A percentile compares a stretch with the other conserved stretches of the same genome.
Conservation (phyloP, 495 filamentous ascomycete species). For the Lasiosphaeris hirsuta region DNA sequence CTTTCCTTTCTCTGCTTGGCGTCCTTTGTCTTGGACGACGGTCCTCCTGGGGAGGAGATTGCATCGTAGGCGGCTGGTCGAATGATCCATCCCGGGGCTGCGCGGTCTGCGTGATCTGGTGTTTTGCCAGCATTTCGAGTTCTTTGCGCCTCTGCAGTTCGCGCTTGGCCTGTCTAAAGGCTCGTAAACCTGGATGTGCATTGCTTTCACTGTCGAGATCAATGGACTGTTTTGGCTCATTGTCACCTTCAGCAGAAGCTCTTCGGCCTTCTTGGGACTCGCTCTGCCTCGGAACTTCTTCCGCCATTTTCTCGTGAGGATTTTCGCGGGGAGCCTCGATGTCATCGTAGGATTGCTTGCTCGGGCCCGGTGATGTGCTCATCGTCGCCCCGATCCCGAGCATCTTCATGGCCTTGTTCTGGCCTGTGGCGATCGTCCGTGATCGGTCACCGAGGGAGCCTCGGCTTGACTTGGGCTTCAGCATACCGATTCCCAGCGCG, state of each 20-base stretch:
- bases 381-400: conserved; percentile 59
- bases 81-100: conserved; percentile 17
- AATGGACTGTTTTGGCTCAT: conserved; percentile 11
- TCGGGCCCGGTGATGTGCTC: conserved; percentile 51
- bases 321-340: conserved; percentile 15
- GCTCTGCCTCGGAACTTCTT: conserved; percentile 44
- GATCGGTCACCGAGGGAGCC: conserved; percentile 53
- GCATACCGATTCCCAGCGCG: conserved; percentile 61
- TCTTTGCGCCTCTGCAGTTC: conserved; percentile 53
- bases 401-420: conserved; percentile 68
- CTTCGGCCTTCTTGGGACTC: conserved; percentile 37
- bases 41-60: conserved; percentile 30
- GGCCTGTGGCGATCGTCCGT: conserved; percentile 30
- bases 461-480: conserved; percentile 65
- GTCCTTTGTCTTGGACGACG: conserved; percentile 32
- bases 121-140: conserved; percentile 36
- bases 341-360: conserved; percentile 30
- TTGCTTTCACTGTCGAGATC: conserved; percentile 31
- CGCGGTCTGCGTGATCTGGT: conserved; percentile 27
- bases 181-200: conserved; percentile 41
- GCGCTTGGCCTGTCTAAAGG: conserved; percentile 50
- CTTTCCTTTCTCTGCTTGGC: conserved; percentile 44
- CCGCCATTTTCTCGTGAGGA: conserved; percentile 28
- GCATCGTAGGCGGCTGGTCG: conserved; percentile 19
- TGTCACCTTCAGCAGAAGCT: conserved; percentile 16